Percentiles rank a stretch among this genome's conserved stretches.
These are phyloP conservation scores for Musa beccarii DNA, from an alignment of 176 grass and related monocot genomes.

Conservation along the genomic window DNA sequence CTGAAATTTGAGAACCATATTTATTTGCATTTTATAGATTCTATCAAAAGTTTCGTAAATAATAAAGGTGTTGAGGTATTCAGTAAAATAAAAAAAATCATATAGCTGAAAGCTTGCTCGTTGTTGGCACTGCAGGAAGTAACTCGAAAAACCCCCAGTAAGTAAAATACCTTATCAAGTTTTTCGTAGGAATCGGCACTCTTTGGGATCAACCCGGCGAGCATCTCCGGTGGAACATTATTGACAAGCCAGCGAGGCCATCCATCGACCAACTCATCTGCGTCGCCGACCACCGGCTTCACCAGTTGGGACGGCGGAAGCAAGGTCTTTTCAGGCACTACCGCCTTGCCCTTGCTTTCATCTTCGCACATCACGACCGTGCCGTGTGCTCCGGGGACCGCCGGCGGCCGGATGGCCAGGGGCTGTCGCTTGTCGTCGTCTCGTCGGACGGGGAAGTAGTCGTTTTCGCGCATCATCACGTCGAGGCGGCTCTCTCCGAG, in stretches of 20 bases:
- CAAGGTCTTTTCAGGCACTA: too few relatives aligned
- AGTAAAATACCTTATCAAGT: constrained; percentile 36
- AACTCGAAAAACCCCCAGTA: background rate
- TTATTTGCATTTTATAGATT: too few relatives aligned
- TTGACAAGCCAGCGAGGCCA: constrained; percentile 53
- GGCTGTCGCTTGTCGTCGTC: constrained; percentile 20
- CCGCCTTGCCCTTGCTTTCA: background rate
- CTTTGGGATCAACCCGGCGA: constrained; percentile 37
- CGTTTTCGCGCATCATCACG: background rate
- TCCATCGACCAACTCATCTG: constrained; percentile 46
- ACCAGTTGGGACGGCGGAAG: background rate
- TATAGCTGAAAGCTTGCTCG: too few relatives aligned
- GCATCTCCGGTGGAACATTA: constrained; percentile 41
- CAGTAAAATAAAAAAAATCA: too few relatives aligned
- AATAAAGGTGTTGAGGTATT: too few relatives aligned
- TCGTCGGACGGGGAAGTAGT: background rate
- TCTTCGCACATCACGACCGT: background rate
- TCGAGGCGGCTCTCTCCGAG: background rate
- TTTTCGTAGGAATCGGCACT: constrained; percentile 68
- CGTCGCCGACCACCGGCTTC: background rate
- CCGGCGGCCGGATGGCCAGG: background rate
- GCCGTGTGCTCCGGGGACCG: too few relatives aligned
- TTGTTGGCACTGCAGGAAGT: background rate
- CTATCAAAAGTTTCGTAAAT: too few relatives aligned
- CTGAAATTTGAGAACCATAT: too few relatives aligned